Conservation (phyloP, 371 early-diverging fungal genomes). For the Zychaea mexicana region DNA sequence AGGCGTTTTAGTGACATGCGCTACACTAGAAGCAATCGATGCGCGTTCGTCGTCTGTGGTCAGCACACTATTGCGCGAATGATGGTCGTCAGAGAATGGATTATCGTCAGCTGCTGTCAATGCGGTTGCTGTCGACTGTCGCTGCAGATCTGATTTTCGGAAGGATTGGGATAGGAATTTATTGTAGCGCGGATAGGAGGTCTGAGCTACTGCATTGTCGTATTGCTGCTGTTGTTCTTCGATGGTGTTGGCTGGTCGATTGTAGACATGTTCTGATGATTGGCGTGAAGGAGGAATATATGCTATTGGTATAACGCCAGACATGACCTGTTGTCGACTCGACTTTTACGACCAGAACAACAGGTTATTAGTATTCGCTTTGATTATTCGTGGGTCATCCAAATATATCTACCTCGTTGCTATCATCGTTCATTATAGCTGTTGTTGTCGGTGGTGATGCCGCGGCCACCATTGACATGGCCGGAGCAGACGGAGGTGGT, state of each 20-base stretch:
- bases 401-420: conserved; percentile 1
- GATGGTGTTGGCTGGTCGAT: conserved; percentile 9
- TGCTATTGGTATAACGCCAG: conserved; percentile 52
- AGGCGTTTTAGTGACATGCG: conserved; percentile 12
- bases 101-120: conserved; percentile 9
- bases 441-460: not conserved
- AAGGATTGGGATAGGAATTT: not conserved
- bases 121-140: not conserved
- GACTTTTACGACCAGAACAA: not conserved
- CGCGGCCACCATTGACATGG: not conserved
- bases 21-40: conserved; percentile 29
- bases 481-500: not conserved
- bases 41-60: conserved; percentile 17
- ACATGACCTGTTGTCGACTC: conserved; percentile 24
- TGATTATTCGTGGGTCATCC: too few relatives aligned
- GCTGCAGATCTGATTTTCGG: not conserved
- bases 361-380: too few relatives aligned
- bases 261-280: not conserved
- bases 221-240: conserved; percentile 14
- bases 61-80: conserved; percentile 2
- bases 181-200: not conserved
- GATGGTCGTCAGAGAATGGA: conserved; percentile 17
- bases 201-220: conserved; percentile 7
- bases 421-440: not conserved
- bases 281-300: conserved; percentile 44